Conservation (phyloP, 176 grass and related monocot genomes). For the Oryza nivara region DNA sequence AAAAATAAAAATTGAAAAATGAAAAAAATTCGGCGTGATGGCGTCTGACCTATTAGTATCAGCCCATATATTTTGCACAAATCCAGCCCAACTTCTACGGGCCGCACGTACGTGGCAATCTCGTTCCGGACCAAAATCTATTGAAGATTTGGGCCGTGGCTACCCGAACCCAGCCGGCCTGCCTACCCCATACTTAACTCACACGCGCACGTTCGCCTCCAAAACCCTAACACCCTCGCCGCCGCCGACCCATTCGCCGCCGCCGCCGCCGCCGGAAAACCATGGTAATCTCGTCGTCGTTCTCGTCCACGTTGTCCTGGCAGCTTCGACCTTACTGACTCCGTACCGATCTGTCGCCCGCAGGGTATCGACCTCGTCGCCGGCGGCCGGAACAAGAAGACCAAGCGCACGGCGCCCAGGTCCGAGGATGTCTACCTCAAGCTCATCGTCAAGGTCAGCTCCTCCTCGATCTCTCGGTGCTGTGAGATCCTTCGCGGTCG, state of each 20-base stretch:
- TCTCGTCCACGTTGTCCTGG: not conserved
- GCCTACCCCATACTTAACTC: conserved; percentile 25
- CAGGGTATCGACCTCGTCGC: conserved; percentile 75
- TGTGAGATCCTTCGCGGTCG: not conserved
- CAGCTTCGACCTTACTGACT: not conserved
- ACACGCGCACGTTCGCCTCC: not conserved
- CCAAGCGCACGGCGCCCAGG: conserved; percentile 70
- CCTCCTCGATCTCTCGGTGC: not conserved
- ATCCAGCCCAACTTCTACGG: not conserved
- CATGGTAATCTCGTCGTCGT: conserved; percentile 43
- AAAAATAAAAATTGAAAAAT: too few species aligned
- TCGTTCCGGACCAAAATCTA: too few species aligned
- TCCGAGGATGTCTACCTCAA: conserved; percentile 81
- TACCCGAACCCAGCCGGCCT: not conserved
- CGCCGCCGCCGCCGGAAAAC: not conserved
- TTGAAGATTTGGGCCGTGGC: not conserved
- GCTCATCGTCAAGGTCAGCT: conserved; percentile 68
- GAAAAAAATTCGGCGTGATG: too few species aligned
- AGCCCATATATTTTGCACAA: not conserved
- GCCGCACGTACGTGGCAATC: not conserved
- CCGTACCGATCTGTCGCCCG: not conserved
- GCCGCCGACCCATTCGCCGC: not conserved
- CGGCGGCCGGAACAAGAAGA: conserved; percentile 77
- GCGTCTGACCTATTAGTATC: too few species aligned
- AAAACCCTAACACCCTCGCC: conserved; percentile 46